phyloP scores from a whole-genome alignment of 83 land plant genomes.

The Picea engelmannii region DNA sequence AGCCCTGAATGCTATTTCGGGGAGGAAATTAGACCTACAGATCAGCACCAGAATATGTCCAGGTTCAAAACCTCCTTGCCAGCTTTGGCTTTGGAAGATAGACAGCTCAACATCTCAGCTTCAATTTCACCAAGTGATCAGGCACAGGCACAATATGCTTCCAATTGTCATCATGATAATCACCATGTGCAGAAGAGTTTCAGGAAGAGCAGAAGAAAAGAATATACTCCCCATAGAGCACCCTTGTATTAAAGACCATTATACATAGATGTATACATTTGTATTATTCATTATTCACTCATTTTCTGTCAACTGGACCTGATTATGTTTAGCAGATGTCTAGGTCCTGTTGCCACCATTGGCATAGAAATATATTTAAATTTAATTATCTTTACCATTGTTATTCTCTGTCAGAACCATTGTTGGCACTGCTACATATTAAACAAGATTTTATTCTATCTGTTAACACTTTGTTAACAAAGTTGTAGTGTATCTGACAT shows the following conservation, averaged over 20 bases:
- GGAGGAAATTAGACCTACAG: too few species aligned
- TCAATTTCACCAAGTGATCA: background rate
- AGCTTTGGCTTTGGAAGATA: background rate
- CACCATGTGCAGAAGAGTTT: background rate
- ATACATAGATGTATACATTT: background rate
- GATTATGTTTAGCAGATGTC: background rate
- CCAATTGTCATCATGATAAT: too few species aligned
- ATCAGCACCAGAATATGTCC: too few species aligned
- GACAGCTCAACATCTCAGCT: too few species aligned
- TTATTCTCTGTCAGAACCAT: background rate
- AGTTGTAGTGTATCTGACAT: too few species aligned
- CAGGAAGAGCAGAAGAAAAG: too few species aligned
- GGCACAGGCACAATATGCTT: background rate
- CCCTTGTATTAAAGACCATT: background rate
- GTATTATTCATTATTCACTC: background rate
- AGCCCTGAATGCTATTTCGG: background rate
- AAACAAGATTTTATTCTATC: too few species aligned
- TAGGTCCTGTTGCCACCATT: background rate
- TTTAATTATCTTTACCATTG: background rate
- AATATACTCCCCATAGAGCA: too few species aligned
- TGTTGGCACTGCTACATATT: background rate
- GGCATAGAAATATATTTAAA: background rate
- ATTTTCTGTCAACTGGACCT: background rate
- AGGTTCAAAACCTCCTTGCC: too few species aligned
- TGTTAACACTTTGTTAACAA: too few species aligned